phyloP scores from a whole-genome alignment of 257 asterid species.

The Gentiana dahurica region DNA sequence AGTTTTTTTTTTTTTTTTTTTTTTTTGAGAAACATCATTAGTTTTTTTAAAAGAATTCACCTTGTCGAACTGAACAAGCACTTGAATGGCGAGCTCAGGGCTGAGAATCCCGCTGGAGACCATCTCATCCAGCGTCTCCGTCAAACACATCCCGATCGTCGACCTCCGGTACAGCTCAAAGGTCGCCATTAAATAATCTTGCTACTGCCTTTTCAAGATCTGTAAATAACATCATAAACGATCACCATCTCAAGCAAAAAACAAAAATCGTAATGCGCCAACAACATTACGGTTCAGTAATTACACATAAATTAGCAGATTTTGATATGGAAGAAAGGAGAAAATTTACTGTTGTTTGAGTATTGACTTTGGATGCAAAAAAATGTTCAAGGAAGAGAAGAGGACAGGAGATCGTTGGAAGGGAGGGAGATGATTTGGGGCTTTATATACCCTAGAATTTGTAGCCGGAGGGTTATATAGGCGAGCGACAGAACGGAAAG shows the following conservation, averaged over 20 bases:
- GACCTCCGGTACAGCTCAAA: slow-evolving; percentile 88
- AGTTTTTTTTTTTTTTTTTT: too few relatives aligned
- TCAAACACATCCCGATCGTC: slow-evolving; percentile 85
- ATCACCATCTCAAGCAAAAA: neutral
- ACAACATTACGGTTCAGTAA: neutral
- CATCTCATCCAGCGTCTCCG: slow-evolving; percentile 89
- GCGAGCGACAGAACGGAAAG: slow-evolving; percentile 3
- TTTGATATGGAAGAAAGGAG: neutral
- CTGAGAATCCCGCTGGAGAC: slow-evolving; percentile 57
- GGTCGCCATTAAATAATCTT: slow-evolving; percentile 64
- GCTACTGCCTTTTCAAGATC: slow-evolving; percentile 9
- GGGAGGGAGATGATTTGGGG: slow-evolving; percentile 60
- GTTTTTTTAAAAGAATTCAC: slow-evolving; percentile 14
- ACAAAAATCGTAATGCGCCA: neutral
- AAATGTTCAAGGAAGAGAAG: slow-evolving; percentile 9
- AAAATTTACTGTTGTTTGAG: slow-evolving; percentile 2
- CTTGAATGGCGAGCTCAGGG: slow-evolving; percentile 89
- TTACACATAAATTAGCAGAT: neutral
- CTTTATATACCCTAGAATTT: slow-evolving; percentile 69
- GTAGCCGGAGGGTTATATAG: slow-evolving; percentile 48
- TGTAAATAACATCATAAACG: slow-evolving; percentile 2
- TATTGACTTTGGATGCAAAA: slow-evolving; percentile 5
- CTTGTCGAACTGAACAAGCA: slow-evolving; percentile 94
- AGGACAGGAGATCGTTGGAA: neutral
- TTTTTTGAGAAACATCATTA: too few relatives aligned